Evolutionary conservation across 345 rosid species (phyloP), one percentile per base, ranked within the genome.

Genomic region (Melaleuca alternifolia): DNA sequence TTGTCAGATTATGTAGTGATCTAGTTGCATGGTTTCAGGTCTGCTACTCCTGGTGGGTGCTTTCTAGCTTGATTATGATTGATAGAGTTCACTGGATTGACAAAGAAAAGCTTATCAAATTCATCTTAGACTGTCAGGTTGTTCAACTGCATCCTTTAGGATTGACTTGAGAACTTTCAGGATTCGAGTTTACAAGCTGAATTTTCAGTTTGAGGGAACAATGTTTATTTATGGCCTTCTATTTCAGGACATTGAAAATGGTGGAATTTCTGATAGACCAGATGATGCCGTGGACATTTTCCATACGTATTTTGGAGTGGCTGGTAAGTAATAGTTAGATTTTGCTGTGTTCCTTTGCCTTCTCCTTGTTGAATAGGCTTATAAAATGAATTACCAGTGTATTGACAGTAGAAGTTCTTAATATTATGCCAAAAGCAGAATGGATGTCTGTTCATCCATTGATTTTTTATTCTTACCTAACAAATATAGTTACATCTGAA

Each of bases 1-100:
- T 65, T 65, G 44, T 65, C 79, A 65, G 33, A 33, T 33, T 65
- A 65, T 65, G 24, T 33, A 33, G 46, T 33, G 46, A 65, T 16
- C 46, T 33, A 16, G 79, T 9, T 48, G 53, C 33, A 28, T 52
- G 59, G 54, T 21, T 87, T 51, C 89, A 95, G 98, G 98, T 96
- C 86, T 97, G 97, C 92, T 95, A 94, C 88, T 94, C 98, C 28
- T 96, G 96, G 99, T 97, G 97, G 99, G 98, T 96, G 50, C 95
- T 97, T 88, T 94, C 99, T 48, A 97, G 99, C 95, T 92, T 94
- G 89, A 96, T 91, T 87, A 96, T 94, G 94, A 95, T 96, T 59
- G 98, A 94, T 75, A 90, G 97, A 89, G 98, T 94, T 89, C 94
- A 94, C 83, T 96, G 98, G 99, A 96, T 95, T 62, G 91, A 91